phyloP scores from a whole-genome alignment of 2,329 filamentous ascomycete species.

The Cordyceps cateniannulata region DNA sequence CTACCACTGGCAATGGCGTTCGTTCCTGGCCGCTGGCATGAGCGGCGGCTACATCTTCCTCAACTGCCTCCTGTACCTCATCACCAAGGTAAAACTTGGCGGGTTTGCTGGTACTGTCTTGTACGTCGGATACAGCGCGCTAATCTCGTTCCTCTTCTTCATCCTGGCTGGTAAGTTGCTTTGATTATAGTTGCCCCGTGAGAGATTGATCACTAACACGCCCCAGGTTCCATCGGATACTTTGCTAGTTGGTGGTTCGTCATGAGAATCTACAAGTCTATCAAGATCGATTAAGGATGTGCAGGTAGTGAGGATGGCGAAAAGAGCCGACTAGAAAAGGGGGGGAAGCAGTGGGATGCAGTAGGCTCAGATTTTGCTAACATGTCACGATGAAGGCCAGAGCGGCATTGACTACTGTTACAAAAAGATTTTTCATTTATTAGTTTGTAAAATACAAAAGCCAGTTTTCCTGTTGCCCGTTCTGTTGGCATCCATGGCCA shows the following conservation, averaged over 20 bases:
- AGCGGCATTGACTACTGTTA: constrained; percentile 7
- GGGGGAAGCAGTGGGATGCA: not conserved
- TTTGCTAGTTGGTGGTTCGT: constrained; percentile 94
- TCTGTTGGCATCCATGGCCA: not conserved
- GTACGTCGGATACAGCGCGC: constrained; percentile 85
- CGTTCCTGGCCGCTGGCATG: constrained; percentile 86
- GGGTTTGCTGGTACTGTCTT: constrained; percentile 81
- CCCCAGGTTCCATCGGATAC: constrained; percentile 83
- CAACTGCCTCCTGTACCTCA: constrained; percentile 86
- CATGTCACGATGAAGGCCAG: constrained; percentile 6
- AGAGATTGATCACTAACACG: constrained; percentile 15
- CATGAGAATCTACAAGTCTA: constrained; percentile 89
- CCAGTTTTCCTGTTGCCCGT: not conserved
- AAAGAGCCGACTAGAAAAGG: not conserved
- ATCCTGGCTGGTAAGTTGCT: constrained; percentile 76
- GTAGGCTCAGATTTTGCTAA: not conserved
- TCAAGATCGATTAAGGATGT: constrained; percentile 78
- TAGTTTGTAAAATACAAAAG: constrained; percentile 12
- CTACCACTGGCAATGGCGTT: constrained; percentile 98
- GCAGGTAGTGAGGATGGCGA: not conserved
- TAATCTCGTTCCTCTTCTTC: constrained; percentile 88
- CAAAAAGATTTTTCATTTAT: constrained; percentile 8
- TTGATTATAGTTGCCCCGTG: not conserved
- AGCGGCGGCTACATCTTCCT: constrained; percentile 88
- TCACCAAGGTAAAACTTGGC: constrained; percentile 78